Conservation (phyloP, 257 asterid genomes). For the Przewalskia tangutica region DNA sequence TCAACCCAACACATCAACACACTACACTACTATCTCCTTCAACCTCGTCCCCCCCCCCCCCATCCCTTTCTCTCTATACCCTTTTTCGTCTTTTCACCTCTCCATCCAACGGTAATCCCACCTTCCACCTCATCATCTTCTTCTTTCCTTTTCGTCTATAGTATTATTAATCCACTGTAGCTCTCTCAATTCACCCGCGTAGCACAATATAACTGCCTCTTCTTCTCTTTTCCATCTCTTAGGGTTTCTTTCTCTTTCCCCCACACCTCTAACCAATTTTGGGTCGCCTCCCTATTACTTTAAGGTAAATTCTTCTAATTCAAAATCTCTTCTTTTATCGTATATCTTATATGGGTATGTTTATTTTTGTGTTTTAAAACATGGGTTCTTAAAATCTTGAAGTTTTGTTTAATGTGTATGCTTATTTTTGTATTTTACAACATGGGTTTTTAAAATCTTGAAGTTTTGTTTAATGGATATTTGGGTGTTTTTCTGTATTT, state of each 20-base stretch:
- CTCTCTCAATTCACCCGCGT: slow-evolving; percentile 3
- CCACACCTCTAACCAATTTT: background rate
- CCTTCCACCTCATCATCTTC: slow-evolving; percentile 21
- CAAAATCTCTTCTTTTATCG: background rate
- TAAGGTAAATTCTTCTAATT: background rate
- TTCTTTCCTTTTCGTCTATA: background rate
- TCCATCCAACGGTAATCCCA: slow-evolving; percentile 19
- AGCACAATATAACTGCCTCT: slow-evolving; percentile 8
- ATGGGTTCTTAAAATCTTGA: background rate
- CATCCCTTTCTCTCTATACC: background rate
- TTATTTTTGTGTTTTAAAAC: background rate
- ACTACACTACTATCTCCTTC: background rate
- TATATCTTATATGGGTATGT: background rate
- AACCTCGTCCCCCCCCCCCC: background rate
- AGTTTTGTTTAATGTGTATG: background rate
- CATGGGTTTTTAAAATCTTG: background rate
- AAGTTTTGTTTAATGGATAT: background rate
- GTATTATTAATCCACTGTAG: background rate
- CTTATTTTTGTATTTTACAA: background rate
- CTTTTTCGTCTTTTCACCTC: slow-evolving; percentile 20
- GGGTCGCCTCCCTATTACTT: background rate
- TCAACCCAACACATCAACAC: background rate
- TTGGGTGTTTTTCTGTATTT: background rate
- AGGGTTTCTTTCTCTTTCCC: slow-evolving; percentile 19
- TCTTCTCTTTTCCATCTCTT: background rate